Conservation (phyloP, 2,329 filamentous ascomycete species). For the Hymenoscyphus salicellus region DNA sequence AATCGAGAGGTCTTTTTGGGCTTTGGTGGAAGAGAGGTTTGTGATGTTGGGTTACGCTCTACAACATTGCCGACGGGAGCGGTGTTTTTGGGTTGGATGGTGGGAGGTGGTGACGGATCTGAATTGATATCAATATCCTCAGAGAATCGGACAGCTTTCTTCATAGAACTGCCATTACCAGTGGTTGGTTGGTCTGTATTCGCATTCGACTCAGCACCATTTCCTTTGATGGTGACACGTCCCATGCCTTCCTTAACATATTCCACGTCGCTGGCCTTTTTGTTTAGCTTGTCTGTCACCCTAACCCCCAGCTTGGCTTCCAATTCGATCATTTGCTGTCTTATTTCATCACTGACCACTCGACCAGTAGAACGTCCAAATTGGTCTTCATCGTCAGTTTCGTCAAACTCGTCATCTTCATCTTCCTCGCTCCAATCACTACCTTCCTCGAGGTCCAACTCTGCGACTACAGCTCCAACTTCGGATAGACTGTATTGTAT, state of each 20-base stretch:
- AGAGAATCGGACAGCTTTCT: constrained; percentile 81
- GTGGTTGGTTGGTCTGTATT: constrained; percentile 14
- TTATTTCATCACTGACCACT: constrained; percentile 68
- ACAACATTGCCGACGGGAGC: constrained; percentile 50
- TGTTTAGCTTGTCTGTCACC: constrained; percentile 53
- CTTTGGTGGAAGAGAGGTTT: constrained; percentile 25
- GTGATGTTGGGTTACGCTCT: constrained; percentile 30
- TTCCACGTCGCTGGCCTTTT: constrained; percentile 38
- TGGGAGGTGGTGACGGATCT: constrained; percentile 27
- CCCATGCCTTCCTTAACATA: constrained; percentile 53
- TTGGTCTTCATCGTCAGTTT: constrained; percentile 62
- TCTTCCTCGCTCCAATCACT: constrained; percentile 54
- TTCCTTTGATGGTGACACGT: constrained; percentile 49
- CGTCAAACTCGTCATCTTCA: constrained; percentile 51
- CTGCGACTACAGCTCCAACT: constrained; percentile 86
- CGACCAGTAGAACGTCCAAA: constrained; percentile 69
- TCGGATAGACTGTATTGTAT: constrained; percentile 84
- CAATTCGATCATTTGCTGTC: constrained; percentile 78
- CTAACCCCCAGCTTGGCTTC: constrained; percentile 70
- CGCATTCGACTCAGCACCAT: constrained; percentile 5
- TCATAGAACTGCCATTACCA: constrained; percentile 8
- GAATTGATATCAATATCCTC: constrained; percentile 67
- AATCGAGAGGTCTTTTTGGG: constrained; percentile 36
- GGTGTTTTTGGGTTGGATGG: constrained; percentile 15
- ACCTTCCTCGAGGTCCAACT: constrained; percentile 77